phyloP scores from a whole-genome alignment of 2,329 filamentous ascomycete species.

The Graphilbum fragrans region DNA sequence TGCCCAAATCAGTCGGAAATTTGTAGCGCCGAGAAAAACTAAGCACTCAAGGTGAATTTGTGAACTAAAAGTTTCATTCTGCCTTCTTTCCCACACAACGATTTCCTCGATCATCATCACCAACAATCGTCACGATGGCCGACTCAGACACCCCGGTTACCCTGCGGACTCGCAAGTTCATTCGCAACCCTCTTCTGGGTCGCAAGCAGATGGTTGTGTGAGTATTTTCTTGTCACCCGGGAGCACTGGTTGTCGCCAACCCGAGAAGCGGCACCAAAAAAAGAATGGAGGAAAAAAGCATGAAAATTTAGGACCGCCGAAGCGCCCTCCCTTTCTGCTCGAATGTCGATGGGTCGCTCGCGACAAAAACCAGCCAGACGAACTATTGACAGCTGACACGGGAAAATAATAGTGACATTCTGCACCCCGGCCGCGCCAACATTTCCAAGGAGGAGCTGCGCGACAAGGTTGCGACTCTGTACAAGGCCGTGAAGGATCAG shows the following conservation, averaged over 20 bases:
- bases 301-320: no score
- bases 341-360: no score
- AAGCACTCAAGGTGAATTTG: not conserved
- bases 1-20: not conserved
- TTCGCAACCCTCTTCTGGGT: constrained; percentile 97
- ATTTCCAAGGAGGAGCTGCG: constrained; percentile 99
- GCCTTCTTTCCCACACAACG: not conserved
- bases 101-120: constrained; percentile 5
- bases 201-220: constrained; percentile 99
- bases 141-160: constrained; percentile 68
- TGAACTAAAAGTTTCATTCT: not conserved
- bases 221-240: constrained; percentile 39
- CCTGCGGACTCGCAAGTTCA: constrained; percentile 99
- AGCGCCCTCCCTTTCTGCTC: no score
- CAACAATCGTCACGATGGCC: constrained; percentile 57
- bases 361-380: no score
- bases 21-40: not conserved
- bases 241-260: no score
- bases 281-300: no score
- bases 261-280: no score
- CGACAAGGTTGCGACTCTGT: constrained; percentile 83
- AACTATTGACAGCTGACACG: no score
- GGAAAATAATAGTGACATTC: constrained; percentile 96
- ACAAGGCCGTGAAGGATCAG: constrained; percentile 98
- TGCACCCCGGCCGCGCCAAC: constrained; percentile 96